Percentiles rank a stretch among this genome's conserved stretches.
These are phyloP conservation scores for Fusarium siculi DNA, from an alignment of 2,329 filamentous ascomycete genomes.

Conservation along the genomic window DNA sequence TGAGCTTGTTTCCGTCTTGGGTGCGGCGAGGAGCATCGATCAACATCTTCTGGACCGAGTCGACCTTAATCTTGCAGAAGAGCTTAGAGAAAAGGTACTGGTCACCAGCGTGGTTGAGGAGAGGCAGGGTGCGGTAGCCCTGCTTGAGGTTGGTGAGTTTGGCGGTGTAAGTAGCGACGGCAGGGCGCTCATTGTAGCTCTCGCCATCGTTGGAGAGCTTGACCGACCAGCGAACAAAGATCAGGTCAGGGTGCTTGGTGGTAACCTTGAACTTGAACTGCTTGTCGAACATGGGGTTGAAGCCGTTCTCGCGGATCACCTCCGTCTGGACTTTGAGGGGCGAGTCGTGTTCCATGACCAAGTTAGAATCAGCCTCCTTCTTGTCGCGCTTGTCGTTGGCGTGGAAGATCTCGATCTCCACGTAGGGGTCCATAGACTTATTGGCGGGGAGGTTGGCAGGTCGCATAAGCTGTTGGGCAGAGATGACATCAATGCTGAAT, in stretches of 20 bases:
- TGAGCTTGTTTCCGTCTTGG: slow-evolving; percentile 63
- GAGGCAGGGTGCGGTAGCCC: slow-evolving; percentile 90
- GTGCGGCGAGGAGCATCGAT: slow-evolving; percentile 58
- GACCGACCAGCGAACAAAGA: slow-evolving; percentile 93
- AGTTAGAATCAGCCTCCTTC: slow-evolving; percentile 74
- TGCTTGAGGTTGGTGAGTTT: slow-evolving; percentile 91
- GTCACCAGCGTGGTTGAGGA: slow-evolving; percentile 89
- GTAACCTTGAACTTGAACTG: slow-evolving; percentile 83
- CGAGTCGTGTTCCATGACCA: slow-evolving; percentile 57
- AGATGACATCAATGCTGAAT: slow-evolving; percentile 89
- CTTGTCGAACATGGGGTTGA: slow-evolving; percentile 89
- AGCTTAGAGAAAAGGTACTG: slow-evolving; percentile 95
- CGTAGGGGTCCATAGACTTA: slow-evolving; percentile 86
- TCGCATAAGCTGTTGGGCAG: slow-evolving; percentile 92
- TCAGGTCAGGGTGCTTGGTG: slow-evolving; percentile 92
- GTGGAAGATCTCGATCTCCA: slow-evolving; percentile 94
- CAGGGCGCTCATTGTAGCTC: slow-evolving; percentile 66
- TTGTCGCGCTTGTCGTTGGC: slow-evolving; percentile 94
- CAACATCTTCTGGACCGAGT: slow-evolving; percentile 66
- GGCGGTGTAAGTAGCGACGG: slow-evolving; percentile 89
- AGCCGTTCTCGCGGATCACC: slow-evolving; percentile 88
- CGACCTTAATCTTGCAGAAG: slow-evolving; percentile 85
- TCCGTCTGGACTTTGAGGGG: slow-evolving; percentile 83
- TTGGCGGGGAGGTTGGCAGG: slow-evolving; percentile 77
- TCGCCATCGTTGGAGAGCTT: slow-evolving; percentile 85